Percentiles rank a stretch among this genome's conserved stretches.
Evolutionary conservation across 768 basidiomycete species (phyloP).

Genomic region (Auricularia auricula-judae): DNA sequence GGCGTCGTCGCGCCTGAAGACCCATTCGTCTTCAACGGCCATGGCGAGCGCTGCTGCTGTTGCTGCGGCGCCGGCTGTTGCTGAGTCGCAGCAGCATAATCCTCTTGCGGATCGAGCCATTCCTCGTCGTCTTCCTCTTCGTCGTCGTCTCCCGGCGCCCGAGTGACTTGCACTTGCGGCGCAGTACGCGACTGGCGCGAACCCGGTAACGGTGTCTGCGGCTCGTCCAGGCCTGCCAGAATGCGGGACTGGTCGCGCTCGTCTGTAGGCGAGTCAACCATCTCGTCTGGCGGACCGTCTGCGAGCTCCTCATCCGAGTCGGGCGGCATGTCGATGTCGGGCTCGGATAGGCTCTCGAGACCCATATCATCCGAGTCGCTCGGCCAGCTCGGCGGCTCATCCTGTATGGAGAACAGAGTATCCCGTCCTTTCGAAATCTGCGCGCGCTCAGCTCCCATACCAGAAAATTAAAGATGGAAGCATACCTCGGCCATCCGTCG

Average conservation of each 20-base stretch:
- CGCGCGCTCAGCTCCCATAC: not conserved
- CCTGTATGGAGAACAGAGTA: conserved; percentile 76
- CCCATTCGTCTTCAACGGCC: conserved; percentile 29
- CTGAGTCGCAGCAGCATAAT: conserved; percentile 10
- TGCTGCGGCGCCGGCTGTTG: conserved; percentile 9
- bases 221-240: conserved; percentile 23
- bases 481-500: conserved; percentile 57
- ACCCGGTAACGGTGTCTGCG: conserved; percentile 10
- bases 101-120: conserved; percentile 56
- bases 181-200: conserved; percentile 5
- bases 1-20: conserved; percentile 12
- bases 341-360: conserved; percentile 73
- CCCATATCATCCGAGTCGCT: conserved; percentile 69
- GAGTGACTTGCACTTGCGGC: conserved; percentile 14
- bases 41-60: conserved; percentile 13
- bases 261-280: conserved; percentile 45
- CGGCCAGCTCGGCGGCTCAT: conserved; percentile 80
- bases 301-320: conserved; percentile 25
- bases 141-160: conserved; percentile 20
- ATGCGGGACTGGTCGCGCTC: conserved; percentile 57
- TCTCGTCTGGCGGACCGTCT: conserved; percentile 20
- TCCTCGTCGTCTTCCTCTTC: conserved; percentile 25
- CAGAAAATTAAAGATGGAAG: conserved; percentile 4
- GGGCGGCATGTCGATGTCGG: conserved; percentile 44
- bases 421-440: conserved; percentile 38